Evolutionary conservation across 192 early-diverging fungal species (phyloP).

Genomic region (Entomortierella parvispora): DNA sequence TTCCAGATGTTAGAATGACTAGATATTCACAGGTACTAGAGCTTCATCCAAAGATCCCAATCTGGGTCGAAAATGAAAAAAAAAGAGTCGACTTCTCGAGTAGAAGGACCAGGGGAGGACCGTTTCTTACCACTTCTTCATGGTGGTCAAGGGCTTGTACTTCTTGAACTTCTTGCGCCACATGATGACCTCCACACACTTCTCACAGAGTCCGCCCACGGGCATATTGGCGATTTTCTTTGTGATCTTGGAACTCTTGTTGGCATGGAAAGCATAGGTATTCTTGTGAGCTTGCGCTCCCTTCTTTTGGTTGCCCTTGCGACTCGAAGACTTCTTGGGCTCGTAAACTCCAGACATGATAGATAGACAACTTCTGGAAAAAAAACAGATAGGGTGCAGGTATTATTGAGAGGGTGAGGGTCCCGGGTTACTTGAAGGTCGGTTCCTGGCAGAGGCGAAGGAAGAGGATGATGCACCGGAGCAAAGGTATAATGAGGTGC

Average conservation of each 20-base stretch:
- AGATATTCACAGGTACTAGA: too few relatives aligned
- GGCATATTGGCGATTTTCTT: constrained; percentile 80
- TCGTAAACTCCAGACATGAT: constrained; percentile 46
- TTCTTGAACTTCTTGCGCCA: constrained; percentile 95
- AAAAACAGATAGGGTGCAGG: too few relatives aligned
- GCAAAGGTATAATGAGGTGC: constrained; percentile 38
- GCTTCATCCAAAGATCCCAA: too few relatives aligned
- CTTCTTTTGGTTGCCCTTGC: constrained; percentile 77
- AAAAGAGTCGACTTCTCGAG: too few relatives aligned
- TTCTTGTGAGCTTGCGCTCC: constrained; percentile 91
- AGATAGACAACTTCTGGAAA: too few relatives aligned
- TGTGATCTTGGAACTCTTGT: constrained; percentile 86
- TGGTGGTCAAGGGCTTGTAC: constrained; percentile 94
- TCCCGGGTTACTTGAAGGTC: too few relatives aligned
- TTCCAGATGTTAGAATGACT: not conserved
- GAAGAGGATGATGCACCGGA: constrained; percentile 49
- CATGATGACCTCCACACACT: constrained; percentile 79
- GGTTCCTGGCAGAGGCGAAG: constrained; percentile 9
- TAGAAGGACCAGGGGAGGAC: too few relatives aligned
- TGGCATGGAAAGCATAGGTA: constrained; percentile 83
- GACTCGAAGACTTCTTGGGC: constrained; percentile 55
- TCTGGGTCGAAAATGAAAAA: too few relatives aligned
- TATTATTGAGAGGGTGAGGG: too few relatives aligned
- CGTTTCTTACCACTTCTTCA: constrained; percentile 82
- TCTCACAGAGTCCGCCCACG: constrained; percentile 81